A percentile compares a stretch with the other conserved stretches of the same genome.
Conservation (phyloP, 176 grass and related monocot species). For the Oryza meyeriana region DNA sequence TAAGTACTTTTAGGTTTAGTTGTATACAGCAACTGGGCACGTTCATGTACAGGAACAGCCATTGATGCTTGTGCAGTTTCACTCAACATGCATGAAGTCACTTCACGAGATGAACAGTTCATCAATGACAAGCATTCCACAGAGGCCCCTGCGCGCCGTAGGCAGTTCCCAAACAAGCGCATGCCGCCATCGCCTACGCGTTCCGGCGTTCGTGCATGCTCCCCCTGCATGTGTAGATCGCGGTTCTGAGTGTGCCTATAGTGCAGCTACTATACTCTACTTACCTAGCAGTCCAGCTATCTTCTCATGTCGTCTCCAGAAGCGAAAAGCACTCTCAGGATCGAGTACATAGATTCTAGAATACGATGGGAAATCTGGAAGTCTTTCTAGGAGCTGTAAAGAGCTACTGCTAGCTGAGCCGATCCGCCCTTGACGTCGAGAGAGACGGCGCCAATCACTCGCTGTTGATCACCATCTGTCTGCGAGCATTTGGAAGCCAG, state of each 20-base stretch:
- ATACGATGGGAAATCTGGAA: slow-evolving; percentile 14
- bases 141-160: neutral
- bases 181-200: neutral
- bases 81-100: neutral
- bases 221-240: neutral
- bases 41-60: neutral
- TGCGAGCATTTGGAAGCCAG: slow-evolving; percentile 1
- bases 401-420: neutral
- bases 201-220: no score
- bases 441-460: neutral
- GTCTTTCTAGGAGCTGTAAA: slow-evolving; percentile 38
- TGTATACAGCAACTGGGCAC: neutral
- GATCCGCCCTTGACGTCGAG: neutral
- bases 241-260: neutral
- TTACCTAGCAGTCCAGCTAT: no score
- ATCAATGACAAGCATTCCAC: neutral
- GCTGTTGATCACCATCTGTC: neutral
- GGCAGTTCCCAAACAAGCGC: neutral
- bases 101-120: slow-evolving; percentile 5
- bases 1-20: neutral
- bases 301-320: neutral
- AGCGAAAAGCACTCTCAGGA: neutral
- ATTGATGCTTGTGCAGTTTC: neutral
- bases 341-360: slow-evolving; percentile 8
- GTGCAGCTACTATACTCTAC: no score